Conservation (phyloP, 495 filamentous ascomycete species). For the Ascobolus immersus region DNA sequence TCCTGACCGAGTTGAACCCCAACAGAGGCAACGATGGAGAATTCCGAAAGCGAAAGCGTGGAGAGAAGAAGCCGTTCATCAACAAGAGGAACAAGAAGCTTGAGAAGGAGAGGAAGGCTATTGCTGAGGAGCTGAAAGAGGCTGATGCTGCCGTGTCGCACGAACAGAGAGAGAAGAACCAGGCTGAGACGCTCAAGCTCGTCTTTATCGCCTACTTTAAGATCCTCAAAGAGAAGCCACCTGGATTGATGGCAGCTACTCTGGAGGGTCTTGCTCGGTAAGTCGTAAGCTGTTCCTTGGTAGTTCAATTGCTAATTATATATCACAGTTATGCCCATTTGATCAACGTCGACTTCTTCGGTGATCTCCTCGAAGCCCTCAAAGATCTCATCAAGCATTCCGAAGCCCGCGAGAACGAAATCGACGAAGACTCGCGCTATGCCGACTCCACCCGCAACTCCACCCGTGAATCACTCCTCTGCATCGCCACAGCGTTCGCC, state of each 20-base stretch:
- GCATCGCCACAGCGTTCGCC: constrained; percentile 82
- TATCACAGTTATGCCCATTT: constrained; percentile 49
- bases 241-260: constrained; percentile 73
- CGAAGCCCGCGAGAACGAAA: constrained; percentile 24
- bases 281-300: too few relatives aligned
- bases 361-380: constrained; percentile 75
- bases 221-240: constrained; percentile 57
- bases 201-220: constrained; percentile 90
- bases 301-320: constrained; percentile 3
- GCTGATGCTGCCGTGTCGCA: constrained; percentile 76
- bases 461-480: constrained; percentile 70
- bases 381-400: constrained; percentile 65
- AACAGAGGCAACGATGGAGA: constrained; percentile 34
- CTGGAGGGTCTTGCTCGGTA: constrained; percentile 61
- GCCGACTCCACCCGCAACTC: constrained; percentile 31
- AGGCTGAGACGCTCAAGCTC: constrained; percentile 80
- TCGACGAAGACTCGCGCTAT: constrained; percentile 20
- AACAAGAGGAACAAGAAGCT: constrained; percentile 53
- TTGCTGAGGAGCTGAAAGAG: constrained; percentile 80
- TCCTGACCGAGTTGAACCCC: constrained; percentile 61
- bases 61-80: constrained; percentile 30
- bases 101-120: constrained; percentile 52
- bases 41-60: constrained; percentile 10
- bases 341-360: constrained; percentile 97
- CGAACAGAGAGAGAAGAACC: constrained; percentile 75